Conservation (phyloP, 768 basidiomycete species). For the Phallus indusiatus region DNA sequence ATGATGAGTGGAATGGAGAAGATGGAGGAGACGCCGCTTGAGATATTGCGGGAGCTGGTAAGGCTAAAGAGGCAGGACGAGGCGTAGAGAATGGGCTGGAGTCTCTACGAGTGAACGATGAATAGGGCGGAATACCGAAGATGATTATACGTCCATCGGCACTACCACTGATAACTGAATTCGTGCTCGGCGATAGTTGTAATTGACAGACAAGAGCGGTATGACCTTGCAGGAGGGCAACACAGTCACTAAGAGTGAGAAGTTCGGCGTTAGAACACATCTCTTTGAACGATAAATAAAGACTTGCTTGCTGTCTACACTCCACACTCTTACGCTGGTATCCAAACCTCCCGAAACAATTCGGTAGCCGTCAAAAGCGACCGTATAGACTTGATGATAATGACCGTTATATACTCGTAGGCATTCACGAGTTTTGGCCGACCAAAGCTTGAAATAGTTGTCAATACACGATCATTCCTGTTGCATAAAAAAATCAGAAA, state of each 20-base stretch:
- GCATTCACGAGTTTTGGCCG: conserved; percentile 84
- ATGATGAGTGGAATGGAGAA: conserved; percentile 16
- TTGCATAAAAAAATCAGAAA: not conserved
- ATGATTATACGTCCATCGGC: conserved; percentile 83
- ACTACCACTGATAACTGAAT: conserved; percentile 69
- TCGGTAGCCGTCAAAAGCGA: conserved; percentile 78
- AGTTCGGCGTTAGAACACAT: not conserved
- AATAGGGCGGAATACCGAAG: conserved; percentile 38
- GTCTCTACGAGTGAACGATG: conserved; percentile 21
- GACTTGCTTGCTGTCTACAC: conserved; percentile 71
- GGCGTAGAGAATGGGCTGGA: conserved; percentile 10
- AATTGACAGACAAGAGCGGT: conserved; percentile 89
- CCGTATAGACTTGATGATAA: conserved; percentile 80
- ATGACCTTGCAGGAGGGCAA: conserved; percentile 83
- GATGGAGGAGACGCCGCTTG: conserved; percentile 2
- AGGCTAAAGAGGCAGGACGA: not conserved
- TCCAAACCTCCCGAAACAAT: conserved; percentile 87
- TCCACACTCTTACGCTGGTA: conserved; percentile 90
- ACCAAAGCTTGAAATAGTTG: conserved; percentile 60
- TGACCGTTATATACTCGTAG: conserved; percentile 76
- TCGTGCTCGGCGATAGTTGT: conserved; percentile 50
- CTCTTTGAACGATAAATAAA: not conserved
- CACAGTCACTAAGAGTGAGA: conserved; percentile 48
- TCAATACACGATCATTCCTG: not conserved
- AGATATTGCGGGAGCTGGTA: conserved; percentile 25